Base-by-base conservation (phyloP, 352 stramenopile genomes). In the Pythium scleroteichum region DNA sequence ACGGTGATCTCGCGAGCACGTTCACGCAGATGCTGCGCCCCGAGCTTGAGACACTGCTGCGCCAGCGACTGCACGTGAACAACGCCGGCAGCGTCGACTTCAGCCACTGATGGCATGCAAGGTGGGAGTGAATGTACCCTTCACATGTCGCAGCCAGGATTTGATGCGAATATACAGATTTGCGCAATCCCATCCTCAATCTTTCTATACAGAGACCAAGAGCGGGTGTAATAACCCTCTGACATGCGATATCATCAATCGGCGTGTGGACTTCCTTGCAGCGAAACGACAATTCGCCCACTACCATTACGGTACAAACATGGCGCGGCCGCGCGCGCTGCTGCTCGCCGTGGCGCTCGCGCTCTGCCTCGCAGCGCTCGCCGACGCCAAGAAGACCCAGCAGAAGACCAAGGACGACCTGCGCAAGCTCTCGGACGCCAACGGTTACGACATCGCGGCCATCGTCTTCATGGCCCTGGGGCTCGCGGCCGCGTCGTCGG, bases 391-490 rank as follows among this genome's bases (percentile, higher is more conserved):
- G 4, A 54, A 54, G n/a, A 16, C 2, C n/a, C 32, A 22, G 20
- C 50, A 47, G 23, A 64, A 29, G 41, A 64, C 46, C 32, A 66
- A 59, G 24, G 55, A 67, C 40, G 57, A 64, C 33, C 32, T 64
- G 27, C 59, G 62, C 22, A 23, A 24, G 23, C 50, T 88, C 24
- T 82, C 76, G 42, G 62, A 72, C 14, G 72, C 84, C 54, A 53
- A 82, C 50, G 64, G 39, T 16, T 75, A 75, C 51, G 75, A 85
- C 32, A 60, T 62, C 10, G 23, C 85, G 8, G 76, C 68, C 32
- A 74, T 88, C 38, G 52, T 66, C 10, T 72, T 88, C 57, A 88
- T 88, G 59, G 62, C 62, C 4, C 5, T 81, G 1, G 79, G 76
- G 0, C 66, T 88, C 8, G 73, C 75, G 4, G 51, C 80, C 1